A percentile compares a stretch with the other conserved stretches of the same genome.
Conservation (phyloP, 768 basidiomycete genomes). For the Termitomyces sp. region DNA sequence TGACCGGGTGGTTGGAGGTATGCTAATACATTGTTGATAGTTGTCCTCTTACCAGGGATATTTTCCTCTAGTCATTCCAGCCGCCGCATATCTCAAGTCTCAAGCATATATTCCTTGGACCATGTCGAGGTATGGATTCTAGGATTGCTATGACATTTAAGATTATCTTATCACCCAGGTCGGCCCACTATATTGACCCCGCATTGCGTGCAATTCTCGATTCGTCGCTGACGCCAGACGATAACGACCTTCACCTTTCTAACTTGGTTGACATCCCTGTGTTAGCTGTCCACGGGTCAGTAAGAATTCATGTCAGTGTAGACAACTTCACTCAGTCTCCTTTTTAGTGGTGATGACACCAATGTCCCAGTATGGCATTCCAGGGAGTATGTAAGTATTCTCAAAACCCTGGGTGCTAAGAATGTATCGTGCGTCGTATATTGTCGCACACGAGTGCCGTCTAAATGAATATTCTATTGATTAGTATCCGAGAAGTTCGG, state of each 20-base stretch:
- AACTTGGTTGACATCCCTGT: conserved; percentile 72
- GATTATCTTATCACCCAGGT: conserved; percentile 34
- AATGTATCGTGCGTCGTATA: conserved; percentile 47
- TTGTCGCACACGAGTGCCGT: background rate
- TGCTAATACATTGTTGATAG: conserved; percentile 6
- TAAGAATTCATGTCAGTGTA: conserved; percentile 1
- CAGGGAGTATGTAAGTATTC: conserved; percentile 57
- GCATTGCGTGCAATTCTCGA: conserved; percentile 69
- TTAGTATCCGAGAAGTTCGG: conserved; percentile 61
- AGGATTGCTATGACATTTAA: background rate
- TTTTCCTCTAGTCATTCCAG: conserved; percentile 58
- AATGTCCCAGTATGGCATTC: conserved; percentile 91
- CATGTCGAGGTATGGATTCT: conserved; percentile 48
- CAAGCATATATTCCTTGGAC: conserved; percentile 80
- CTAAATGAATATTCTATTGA: background rate
- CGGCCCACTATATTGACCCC: conserved; percentile 79
- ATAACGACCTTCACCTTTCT: conserved; percentile 83
- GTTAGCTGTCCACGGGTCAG: conserved; percentile 78
- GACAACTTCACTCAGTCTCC: background rate
- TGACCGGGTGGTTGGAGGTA: conserved; percentile 68
- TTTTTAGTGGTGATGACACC: conserved; percentile 65
- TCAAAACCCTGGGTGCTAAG: conserved; percentile 53
- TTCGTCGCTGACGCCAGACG: conserved; percentile 74
- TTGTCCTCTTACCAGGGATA: background rate
- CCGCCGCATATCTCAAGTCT: conserved; percentile 84